A percentile compares a stretch with the other conserved stretches of the same genome.
Evolutionary conservation across 1,139 yeast species (phyloP).

Genomic region (Zygotorulaspora mrakii): DNA sequence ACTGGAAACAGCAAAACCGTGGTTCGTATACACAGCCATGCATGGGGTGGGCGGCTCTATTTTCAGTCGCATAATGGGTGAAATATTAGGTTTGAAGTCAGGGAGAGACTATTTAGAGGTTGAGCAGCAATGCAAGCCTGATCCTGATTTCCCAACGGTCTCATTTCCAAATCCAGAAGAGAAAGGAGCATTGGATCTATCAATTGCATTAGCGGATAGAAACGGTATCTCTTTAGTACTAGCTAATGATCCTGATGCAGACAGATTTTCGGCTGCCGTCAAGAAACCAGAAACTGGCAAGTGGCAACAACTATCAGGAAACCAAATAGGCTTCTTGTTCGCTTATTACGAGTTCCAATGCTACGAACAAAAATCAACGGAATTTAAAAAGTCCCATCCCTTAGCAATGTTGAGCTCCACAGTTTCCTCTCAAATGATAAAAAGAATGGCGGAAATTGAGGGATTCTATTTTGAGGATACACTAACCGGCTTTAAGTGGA

Average conservation of each 20-base stretch:
- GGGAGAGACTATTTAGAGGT: constrained; percentile 39
- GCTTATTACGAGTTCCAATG: constrained; percentile 58
- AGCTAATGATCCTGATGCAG: constrained; percentile 97
- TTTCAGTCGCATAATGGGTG: constrained; percentile 34
- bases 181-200: constrained; percentile 77
- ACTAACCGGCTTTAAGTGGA: constrained; percentile 95
- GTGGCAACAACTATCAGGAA: constrained; percentile 86
- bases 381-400: constrained; percentile 19
- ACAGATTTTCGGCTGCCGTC: constrained; percentile 76
- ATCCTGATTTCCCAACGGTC: constrained; percentile 83
- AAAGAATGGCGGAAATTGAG: constrained; percentile 59
- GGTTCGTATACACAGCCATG: constrained; percentile 85
- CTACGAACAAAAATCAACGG: constrained; percentile 31
- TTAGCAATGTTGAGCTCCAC: constrained; percentile 78
- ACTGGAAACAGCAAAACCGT: constrained; percentile 29
- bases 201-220: constrained; percentile 46
- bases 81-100: constrained; percentile 31
- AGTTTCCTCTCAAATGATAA: constrained; percentile 80
- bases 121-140: constrained; percentile 62
- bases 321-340: constrained; percentile 82
- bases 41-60: constrained; percentile 82
- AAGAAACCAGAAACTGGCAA: constrained; percentile 35
- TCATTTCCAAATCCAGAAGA: constrained; percentile 95
- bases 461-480: constrained; percentile 74
- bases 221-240: constrained; percentile 53